A percentile compares a stretch with the other conserved stretches of the same genome.
phyloP scores from a whole-genome alignment of 1,139 yeast species.

The Debaryomyces subglobosus region DNA sequence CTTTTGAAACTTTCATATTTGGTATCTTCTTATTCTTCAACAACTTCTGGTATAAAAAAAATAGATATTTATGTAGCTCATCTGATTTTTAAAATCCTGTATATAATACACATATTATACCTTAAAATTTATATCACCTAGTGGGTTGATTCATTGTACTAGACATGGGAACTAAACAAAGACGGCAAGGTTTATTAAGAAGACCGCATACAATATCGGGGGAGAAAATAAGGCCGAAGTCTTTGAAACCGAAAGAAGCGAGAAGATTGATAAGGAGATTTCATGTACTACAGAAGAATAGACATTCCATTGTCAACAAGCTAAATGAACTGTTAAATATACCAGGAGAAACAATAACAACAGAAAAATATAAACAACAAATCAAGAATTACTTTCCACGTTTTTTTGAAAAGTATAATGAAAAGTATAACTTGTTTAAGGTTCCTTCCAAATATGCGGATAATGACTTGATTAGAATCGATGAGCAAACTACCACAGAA shows the following conservation, averaged over 20 bases:
- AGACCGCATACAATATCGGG: constrained; percentile 37
- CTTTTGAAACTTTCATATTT: constrained; percentile 4
- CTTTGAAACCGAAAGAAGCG: constrained; percentile 67
- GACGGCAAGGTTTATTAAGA: constrained; percentile 24
- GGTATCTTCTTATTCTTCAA: not conserved
- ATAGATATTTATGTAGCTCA: not conserved
- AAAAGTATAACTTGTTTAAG: constrained; percentile 11
- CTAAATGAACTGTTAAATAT: constrained; percentile 15
- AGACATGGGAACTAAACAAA: constrained; percentile 15
- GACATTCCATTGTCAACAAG: constrained; percentile 37
- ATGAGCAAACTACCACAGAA: constrained; percentile 16
- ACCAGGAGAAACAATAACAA: constrained; percentile 24
- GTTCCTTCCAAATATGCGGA: constrained; percentile 13
- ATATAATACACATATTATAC: not conserved
- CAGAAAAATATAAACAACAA: constrained; percentile 26
- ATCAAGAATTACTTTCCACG: constrained; percentile 9
- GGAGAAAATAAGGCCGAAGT: constrained; percentile 24
- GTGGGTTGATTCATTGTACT: not conserved
- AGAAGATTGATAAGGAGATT: constrained; percentile 68
- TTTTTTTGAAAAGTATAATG: constrained; percentile 6
- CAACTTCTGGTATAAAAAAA: not conserved
- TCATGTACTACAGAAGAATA: constrained; percentile 62
- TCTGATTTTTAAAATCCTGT: not conserved
- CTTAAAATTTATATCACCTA: not conserved
- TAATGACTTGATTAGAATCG: constrained; percentile 24